Conservation (phyloP, 1,139 yeast genomes). For the Diutina rugosa region DNA sequence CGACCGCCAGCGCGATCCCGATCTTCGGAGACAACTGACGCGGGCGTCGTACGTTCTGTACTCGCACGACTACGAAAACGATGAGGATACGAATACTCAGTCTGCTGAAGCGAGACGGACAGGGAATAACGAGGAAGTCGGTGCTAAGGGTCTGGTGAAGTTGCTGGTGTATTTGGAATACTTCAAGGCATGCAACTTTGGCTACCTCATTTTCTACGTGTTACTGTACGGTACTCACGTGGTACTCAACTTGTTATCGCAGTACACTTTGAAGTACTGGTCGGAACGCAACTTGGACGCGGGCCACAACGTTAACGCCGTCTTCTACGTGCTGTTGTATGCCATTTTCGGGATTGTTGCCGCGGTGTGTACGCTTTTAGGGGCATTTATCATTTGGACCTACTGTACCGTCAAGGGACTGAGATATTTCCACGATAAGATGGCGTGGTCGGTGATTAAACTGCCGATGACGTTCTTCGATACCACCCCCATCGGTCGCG, state of each 20-base stretch:
- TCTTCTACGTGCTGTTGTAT: slow-evolving; percentile 14
- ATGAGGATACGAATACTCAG: slow-evolving; percentile 4
- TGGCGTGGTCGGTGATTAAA: slow-evolving; percentile 24
- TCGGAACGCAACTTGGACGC: slow-evolving; percentile 18
- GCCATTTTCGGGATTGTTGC: slow-evolving; percentile 16
- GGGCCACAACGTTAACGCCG: slow-evolving; percentile 14
- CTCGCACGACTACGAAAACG: slow-evolving; percentile 12
- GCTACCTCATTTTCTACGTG: slow-evolving; percentile 15
- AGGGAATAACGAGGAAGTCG: slow-evolving; percentile 17
- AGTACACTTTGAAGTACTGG: slow-evolving; percentile 24
- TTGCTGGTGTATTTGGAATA: slow-evolving; percentile 20
- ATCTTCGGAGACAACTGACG: not conserved
- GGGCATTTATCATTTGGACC: slow-evolving; percentile 20
- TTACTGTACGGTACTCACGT: slow-evolving; percentile 11
- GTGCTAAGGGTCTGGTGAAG: slow-evolving; percentile 20
- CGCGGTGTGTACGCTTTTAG: slow-evolving; percentile 15
- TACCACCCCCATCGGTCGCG: slow-evolving; percentile 30
- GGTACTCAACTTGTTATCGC: slow-evolving; percentile 14
- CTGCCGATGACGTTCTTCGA: slow-evolving; percentile 33
- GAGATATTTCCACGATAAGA: slow-evolving; percentile 22
- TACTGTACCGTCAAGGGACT: slow-evolving; percentile 20
- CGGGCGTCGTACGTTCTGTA: not conserved
- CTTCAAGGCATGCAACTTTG: slow-evolving; percentile 22
- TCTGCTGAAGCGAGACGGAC: slow-evolving; percentile 9
- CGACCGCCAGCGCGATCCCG: not conserved